A percentile compares a stretch with the other conserved stretches of the same genome.
Evolutionary conservation across 768 basidiomycete genomes (phyloP).

Genomic region (Amanita molliuscula): DNA sequence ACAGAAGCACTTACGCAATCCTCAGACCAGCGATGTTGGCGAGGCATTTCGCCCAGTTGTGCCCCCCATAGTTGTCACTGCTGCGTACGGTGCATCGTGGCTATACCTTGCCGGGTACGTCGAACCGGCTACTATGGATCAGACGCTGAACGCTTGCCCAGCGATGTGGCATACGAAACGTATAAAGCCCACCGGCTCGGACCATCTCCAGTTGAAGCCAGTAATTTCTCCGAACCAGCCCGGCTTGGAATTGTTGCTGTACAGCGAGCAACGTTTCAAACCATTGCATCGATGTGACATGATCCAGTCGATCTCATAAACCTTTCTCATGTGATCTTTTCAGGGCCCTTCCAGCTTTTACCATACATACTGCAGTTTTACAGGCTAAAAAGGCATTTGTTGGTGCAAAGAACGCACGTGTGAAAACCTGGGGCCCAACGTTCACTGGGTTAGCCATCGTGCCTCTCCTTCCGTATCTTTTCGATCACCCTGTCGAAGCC

Average conservation of each 20-base stretch:
- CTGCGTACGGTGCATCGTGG: constrained; percentile 79
- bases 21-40: constrained; percentile 70
- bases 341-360: constrained; percentile 78
- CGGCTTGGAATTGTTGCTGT: constrained; percentile 61
- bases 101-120: constrained; percentile 53
- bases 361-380: constrained; percentile 74
- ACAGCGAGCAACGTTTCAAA: constrained; percentile 69
- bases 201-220: constrained; percentile 56
- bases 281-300: constrained; percentile 2
- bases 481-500: constrained; percentile 71
- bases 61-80: constrained; percentile 57
- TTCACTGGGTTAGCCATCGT: constrained; percentile 63
- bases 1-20: constrained; percentile 7
- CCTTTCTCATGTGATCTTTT: constrained; percentile 7
- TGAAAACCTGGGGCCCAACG: constrained; percentile 72
- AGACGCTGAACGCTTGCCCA: constrained; percentile 10
- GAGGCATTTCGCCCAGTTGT: constrained; percentile 79
- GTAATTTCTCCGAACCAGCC: constrained; percentile 59
- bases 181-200: constrained; percentile 67
- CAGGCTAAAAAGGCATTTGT: constrained; percentile 61
- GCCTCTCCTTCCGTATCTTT: constrained; percentile 65
- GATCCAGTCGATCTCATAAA: not conserved
- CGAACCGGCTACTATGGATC: constrained; percentile 1
- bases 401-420: constrained; percentile 42
- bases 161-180: constrained; percentile 73